Evolutionary conservation across 176 grass and related monocot species (phyloP), one percentile per base, ranked within the genome.

Genomic region (Juncus inflexus): DNA sequence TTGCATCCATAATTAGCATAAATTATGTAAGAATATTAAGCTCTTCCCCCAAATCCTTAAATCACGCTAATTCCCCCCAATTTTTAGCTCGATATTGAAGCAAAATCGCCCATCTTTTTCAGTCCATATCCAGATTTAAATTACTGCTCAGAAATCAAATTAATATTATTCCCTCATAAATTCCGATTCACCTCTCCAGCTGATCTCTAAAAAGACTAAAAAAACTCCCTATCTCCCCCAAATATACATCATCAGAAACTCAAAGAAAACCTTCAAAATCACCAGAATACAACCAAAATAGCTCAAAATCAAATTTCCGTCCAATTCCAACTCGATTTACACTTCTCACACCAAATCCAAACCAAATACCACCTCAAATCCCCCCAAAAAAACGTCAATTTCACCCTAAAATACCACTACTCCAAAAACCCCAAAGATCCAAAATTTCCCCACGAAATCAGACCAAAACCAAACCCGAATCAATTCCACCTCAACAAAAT

Each of bases 1-100:
- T 73, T 8, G 76, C 90, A 61, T 95, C 90, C 90, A 95, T 95
- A 67, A 56, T 55, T n/a, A 68, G 67, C 58, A 63, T 56, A 62
- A 71, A 79, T 15, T 45, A 37, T 28, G 19, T 28, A 41, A 56
- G 52, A 70, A 40, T 37, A 13, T 55, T 57, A 39, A 62, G 8
- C 14, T 42, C 38, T 53, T 36, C 9, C 43, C 43, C 4, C 4
- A 47, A 47, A 47, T 47, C 4, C 6, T 47, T 47, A 6, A 5
- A 47, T 13, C 47, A 49, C 52, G 40, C 67, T 40, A 15, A 8
- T 41, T 35, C 7, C 43, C 43, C 43, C 43, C 43, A 54, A 60
- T 50, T 65, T 51, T 28, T 53, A 11, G 42, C 53, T 7, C 57
- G 6, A 12, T 55, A 64, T 63, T 61, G 49, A 55, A 40, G 51